Percentiles rank a stretch among this genome's conserved stretches.
Evolutionary conservation across 2,329 filamentous ascomycete species (phyloP).

Genomic region (Thielaviopsis musarum): DNA sequence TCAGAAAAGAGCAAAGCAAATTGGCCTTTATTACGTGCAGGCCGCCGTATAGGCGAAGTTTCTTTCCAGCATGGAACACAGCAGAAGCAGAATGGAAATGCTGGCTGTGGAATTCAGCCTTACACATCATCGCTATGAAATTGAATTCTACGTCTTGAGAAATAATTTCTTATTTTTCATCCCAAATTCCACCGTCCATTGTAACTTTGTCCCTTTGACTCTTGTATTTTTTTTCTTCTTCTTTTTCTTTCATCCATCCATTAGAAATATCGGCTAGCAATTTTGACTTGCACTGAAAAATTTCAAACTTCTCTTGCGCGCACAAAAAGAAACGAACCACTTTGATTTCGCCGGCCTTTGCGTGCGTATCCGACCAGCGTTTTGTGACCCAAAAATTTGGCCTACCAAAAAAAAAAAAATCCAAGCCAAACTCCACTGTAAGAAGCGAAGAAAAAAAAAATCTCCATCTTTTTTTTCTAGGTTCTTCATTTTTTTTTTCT

Average conservation of each 20-base stretch:
- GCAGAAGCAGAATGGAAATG: too few relatives aligned
- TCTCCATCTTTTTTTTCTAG: constrained; percentile 1
- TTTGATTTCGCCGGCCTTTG: too few relatives aligned
- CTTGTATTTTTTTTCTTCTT: neutral
- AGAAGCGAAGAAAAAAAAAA: neutral
- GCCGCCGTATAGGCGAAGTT: too few relatives aligned
- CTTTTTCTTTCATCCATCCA: neutral
- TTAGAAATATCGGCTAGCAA: too few relatives aligned
- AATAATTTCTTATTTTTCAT: neutral
- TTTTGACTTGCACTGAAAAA: too few relatives aligned
- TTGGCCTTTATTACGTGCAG: too few relatives aligned
- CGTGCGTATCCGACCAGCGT: neutral
- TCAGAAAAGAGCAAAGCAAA: too few relatives aligned
- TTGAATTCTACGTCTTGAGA: neutral
- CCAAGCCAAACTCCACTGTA: constrained; percentile 2
- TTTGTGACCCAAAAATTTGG: neutral
- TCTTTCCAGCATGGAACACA: neutral
- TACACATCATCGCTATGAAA: neutral
- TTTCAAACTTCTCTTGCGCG: too few relatives aligned
- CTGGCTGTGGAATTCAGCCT: neutral
- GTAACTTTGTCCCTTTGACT: neutral
- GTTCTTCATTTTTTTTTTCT: neutral
- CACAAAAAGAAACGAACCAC: too few relatives aligned
- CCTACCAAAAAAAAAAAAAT: neutral
- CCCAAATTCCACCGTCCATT: neutral